Percentiles rank a stretch among this genome's conserved stretches.
These are phyloP conservation scores for Aspergillus incahuasiensis DNA, from an alignment of 495 filamentous ascomycete genomes.

Conservation along the genomic window DNA sequence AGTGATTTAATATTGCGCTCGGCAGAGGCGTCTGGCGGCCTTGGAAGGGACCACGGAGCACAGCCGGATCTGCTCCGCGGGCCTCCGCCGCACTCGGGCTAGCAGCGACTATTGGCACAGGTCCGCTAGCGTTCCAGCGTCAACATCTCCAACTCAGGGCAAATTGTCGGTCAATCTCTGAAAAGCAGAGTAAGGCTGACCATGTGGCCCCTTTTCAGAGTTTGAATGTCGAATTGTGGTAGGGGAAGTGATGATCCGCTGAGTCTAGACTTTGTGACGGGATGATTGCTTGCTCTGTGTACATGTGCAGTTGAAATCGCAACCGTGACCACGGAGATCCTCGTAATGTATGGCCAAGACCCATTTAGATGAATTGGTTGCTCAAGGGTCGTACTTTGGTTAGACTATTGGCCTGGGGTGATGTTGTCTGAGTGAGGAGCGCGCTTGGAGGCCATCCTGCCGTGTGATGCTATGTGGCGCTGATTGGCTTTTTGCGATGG, in stretches of 20 bases:
- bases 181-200: background rate
- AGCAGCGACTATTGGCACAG: conserved; percentile 5
- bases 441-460: background rate
- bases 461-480: background rate
- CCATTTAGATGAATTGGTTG: background rate
- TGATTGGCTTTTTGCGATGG: conserved; percentile 7
- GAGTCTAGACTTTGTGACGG: background rate
- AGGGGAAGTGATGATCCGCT: conserved; percentile 1
- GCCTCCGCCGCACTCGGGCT: background rate
- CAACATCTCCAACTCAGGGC: background rate
- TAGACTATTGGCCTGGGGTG: background rate
- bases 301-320: background rate
- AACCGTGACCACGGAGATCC: background rate
- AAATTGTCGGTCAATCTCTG: background rate
- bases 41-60: background rate
- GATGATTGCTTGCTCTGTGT: background rate
- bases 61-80: background rate
- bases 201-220: conserved; percentile 4
- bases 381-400: background rate
- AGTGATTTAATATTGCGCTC: background rate
- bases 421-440: background rate
- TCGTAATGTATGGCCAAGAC: background rate
- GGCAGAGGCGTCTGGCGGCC: background rate
- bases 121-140: background rate
- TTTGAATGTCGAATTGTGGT: background rate